These are phyloP conservation scores for Daedaleopsis sinensis DNA, from an alignment of 768 basidiomycete species.

Conservation along the genomic window DNA sequence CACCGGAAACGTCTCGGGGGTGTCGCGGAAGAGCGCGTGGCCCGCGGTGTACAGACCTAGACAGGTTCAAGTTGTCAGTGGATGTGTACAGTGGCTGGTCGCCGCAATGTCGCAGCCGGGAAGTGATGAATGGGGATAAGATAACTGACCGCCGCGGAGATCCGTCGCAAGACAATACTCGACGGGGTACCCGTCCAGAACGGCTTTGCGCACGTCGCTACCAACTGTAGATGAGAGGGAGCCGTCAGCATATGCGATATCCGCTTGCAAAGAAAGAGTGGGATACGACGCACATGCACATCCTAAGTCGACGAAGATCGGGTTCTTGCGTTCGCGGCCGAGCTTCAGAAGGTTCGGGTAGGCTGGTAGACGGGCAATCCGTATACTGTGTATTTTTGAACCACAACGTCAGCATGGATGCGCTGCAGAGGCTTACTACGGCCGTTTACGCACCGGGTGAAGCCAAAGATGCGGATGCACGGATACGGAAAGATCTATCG, in stretches of 20 bases:
- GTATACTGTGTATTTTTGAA: slow-evolving; percentile 2
- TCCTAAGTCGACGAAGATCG: slow-evolving; percentile 44
- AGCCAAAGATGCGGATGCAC: slow-evolving; percentile 25
- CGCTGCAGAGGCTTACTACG: background rate
- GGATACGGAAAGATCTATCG: slow-evolving; percentile 24
- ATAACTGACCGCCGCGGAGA: slow-evolving; percentile 32
- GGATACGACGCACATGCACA: slow-evolving; percentile 38
- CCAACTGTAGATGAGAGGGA: slow-evolving; percentile 34
- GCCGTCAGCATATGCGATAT: background rate
- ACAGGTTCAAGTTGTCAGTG: no score
- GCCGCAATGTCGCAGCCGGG: background rate
- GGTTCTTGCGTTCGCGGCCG: slow-evolving; percentile 36
- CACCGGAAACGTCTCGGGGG: slow-evolving; percentile 51
- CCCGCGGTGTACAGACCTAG: slow-evolving; percentile 62
- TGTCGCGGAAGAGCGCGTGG: slow-evolving; percentile 45
- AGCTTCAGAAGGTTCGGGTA: slow-evolving; percentile 33
- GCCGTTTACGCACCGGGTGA: slow-evolving; percentile 10
- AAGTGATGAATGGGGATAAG: background rate
- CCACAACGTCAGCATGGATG: background rate
- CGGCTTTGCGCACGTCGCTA: slow-evolving; percentile 41
- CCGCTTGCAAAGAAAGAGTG: background rate
- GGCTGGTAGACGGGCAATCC: slow-evolving; percentile 18
- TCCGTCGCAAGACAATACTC: slow-evolving; percentile 40
- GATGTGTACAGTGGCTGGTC: background rate
- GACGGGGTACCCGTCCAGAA: slow-evolving; percentile 44